A percentile compares a stretch with the other conserved stretches of the same genome.
These are phyloP conservation scores for Paraglomus brasilianum DNA, from an alignment of 192 early-diverging fungal species.

Conservation along the genomic window DNA sequence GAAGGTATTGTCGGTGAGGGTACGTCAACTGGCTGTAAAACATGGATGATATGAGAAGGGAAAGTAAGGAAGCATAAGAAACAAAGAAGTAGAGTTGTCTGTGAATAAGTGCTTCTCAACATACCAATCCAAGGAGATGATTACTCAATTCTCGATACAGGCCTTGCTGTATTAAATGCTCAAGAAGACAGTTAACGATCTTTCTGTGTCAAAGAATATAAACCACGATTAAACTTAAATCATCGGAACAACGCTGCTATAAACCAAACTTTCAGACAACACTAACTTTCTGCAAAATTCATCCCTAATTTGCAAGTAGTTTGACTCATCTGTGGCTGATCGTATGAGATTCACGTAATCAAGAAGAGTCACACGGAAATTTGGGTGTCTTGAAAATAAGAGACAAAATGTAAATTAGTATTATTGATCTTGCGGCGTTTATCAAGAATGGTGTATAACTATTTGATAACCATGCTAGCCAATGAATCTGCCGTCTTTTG, in stretches of 20 bases:
- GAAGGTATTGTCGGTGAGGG: conserved; percentile 20
- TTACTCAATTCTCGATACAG: conserved; percentile 33
- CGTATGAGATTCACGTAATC: background rate
- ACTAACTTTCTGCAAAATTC: background rate
- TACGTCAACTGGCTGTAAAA: conserved; percentile 33
- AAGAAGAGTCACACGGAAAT: too few species aligned
- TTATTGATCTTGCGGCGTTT: too few species aligned
- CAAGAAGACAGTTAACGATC: background rate
- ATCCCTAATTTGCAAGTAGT: background rate
- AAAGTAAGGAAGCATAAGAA: conserved; percentile 26
- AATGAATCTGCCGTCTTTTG: too few species aligned
- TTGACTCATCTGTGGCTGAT: background rate
- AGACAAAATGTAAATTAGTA: too few species aligned
- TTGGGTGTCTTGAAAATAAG: too few species aligned
- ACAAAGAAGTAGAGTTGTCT: conserved; percentile 19
- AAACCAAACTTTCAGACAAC: background rate
- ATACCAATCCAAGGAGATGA: conserved; percentile 29
- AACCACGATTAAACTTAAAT: conserved; percentile 2
- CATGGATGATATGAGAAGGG: conserved; percentile 10
- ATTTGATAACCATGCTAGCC: too few species aligned
- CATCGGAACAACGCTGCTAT: background rate
- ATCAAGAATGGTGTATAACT: too few species aligned
- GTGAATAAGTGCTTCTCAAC: background rate
- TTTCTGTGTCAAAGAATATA: background rate
- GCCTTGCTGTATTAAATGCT: background rate